Base-by-base conservation (phyloP, 495 filamentous ascomycete genomes). In the Massariosphaeria phaeospora region DNA sequence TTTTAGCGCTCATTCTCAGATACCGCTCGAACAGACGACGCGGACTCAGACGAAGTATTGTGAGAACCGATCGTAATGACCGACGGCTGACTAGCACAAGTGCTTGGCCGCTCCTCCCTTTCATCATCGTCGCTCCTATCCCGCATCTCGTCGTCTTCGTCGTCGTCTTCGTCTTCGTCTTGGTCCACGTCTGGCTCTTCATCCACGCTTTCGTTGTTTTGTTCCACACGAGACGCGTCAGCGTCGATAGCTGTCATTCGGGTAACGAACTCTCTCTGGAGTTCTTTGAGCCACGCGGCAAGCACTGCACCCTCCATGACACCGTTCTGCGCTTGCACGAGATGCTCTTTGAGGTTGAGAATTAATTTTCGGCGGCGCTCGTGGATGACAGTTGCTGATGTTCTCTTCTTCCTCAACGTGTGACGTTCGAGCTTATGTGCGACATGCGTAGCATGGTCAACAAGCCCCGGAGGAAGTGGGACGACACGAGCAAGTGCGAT, bases 231-330 rank as follows among this genome's bases (percentile, higher is more conserved):
- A 15, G 52, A 55, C 21, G 59, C 52, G 25, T 77, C 66, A 6
- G 51, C 60, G 25, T 80, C 76, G 33, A 88, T 77, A 15, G 76
- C 73, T 50, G 77, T 73, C 88, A 95, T 93, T 21, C 79, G 72
- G 10, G 74, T 62, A 4, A 84, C 76, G 65, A 95, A 96, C 45
- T 95, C 86, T 45, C 78, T 79, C 63, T 91, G 86, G 18, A 96
- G 68, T 31, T 77, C 79, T 41, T 71, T 74, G 48, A 96, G 66
- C 77, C 88, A 93, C 17, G 70, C 70, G 5, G 68, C 67, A 17
- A 96, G 69, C 0, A 76, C 73, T 3, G 73, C 72, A 5, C 79
- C 81, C 27, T 86, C 78, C 80, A 95, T 84, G 3, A 70, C 76
- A 0, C 87, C 83, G 13, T 82, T 73, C 6, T 75, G 69, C 0